Evolutionary conservation across 106 monocot genomes (phyloP).

Genomic region (Triglochin maritima): DNA sequence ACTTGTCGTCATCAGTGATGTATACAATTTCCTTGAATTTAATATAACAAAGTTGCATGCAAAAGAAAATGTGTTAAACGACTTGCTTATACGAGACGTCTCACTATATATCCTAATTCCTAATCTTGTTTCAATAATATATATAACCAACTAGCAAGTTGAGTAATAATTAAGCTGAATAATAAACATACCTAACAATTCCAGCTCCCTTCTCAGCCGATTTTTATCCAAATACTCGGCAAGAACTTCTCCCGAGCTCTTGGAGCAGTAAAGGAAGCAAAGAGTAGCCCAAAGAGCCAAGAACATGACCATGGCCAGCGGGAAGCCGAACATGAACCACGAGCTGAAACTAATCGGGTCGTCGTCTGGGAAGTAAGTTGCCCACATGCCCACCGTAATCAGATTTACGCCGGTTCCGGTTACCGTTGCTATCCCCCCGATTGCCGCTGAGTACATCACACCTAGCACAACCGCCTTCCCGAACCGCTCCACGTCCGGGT

Average conservation of each 20-base stretch:
- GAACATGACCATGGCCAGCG: conserved; percentile 63
- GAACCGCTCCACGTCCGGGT: conserved; percentile 37
- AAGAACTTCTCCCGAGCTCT: conserved; percentile 33
- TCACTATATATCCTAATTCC: too few relatives aligned
- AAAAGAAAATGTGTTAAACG: too few relatives aligned
- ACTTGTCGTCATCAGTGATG: too few relatives aligned
- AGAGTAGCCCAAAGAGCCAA: conserved; percentile 59
- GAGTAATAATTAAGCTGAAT: background rate
- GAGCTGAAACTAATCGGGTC: conserved; percentile 64
- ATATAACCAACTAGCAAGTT: background rate
- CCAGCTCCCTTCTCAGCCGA: conserved; percentile 65
- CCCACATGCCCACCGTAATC: conserved; percentile 78
- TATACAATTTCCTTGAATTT: too few relatives aligned
- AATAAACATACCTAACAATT: conserved; percentile 38
- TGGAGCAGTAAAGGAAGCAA: conserved; percentile 57
- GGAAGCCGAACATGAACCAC: conserved; percentile 81
- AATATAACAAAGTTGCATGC: too few relatives aligned
- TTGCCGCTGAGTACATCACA: conserved; percentile 60
- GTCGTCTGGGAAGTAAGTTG: conserved; percentile 57
- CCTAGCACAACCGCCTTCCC: conserved; percentile 73
- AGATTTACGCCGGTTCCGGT: conserved; percentile 88
- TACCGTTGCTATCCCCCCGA: conserved; percentile 78
- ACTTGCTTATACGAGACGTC: too few relatives aligned
- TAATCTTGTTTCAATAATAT: background rate
- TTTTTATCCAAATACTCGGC: conserved; percentile 49